Evolutionary conservation across 2,329 filamentous ascomycete genomes (phyloP), one percentile per base, ranked within the genome.

Genomic region (Fusarium napiforme): DNA sequence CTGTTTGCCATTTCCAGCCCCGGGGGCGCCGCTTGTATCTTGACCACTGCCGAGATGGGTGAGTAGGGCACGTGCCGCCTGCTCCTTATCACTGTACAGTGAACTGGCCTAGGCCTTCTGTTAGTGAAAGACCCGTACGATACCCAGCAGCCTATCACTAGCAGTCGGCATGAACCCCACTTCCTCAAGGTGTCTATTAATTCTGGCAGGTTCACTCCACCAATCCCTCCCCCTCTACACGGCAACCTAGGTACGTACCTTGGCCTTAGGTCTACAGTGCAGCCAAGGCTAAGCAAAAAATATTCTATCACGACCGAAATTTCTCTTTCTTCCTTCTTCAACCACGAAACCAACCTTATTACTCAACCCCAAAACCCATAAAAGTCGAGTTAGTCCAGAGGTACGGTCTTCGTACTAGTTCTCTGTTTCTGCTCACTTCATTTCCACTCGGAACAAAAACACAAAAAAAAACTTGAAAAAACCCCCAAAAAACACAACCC

Each of bases 391-490:
- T 81, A 84, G 84, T 85, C 85, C 85, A 85, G 86, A 86, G 87
- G 87, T 87, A 86, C 87, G 86, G 84, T 85, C 83, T 82, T 86
- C 86, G 87, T 87, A 84, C 87, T 86, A 84, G 81, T 85, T 87
- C 85, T 88, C 86, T 90, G 87, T 87, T 86, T 87, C 88, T 86
- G 84, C 84, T 85, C 86, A 83, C 83, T 84, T 86, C 84, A 71
- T 84, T 84, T 80, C 80, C 82, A 83, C 81, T 82, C 81, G 83
- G 70, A 80, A 84, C 84, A 88, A 88, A 87, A 83, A 82, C 83
- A 83, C 79, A 82, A 87, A 89, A 90, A 90, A 90, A 90, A 89
- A 78, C 80, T 83, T 84, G 86, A 88, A 90, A 89, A 83, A 82
- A 82, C 74, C 79, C 80, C 80, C 84, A 84, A 88, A 90, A 87